Evolutionary conservation across 2,329 filamentous ascomycete species (phyloP).

Genomic region (Coniochaeta sp.): DNA sequence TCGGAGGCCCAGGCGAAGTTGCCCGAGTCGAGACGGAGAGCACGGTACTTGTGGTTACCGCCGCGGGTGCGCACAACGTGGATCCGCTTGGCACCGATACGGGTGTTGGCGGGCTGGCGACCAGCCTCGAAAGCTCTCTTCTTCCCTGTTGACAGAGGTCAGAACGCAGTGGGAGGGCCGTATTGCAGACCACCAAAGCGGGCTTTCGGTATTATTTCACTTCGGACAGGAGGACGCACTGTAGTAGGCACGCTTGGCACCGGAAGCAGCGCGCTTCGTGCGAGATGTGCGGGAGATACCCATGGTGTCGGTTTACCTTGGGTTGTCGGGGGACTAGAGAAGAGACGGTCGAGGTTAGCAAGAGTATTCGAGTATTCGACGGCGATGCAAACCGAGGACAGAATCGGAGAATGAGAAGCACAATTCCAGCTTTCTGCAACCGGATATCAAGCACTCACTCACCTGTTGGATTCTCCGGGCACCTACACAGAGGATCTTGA

Average conservation of each 20-base stretch:
- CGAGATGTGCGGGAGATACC: conserved; percentile 99
- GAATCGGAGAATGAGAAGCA: not conserved
- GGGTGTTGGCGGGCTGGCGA: conserved; percentile 98
- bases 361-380: not conserved
- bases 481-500: conserved; percentile 3
- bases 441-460: not conserved
- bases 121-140: conserved; percentile 99
- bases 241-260: conserved; percentile 95
- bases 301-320: conserved; percentile 56
- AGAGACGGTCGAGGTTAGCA: not conserved
- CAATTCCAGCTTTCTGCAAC: not conserved
- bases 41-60: conserved; percentile 99
- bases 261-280: conserved; percentile 99
- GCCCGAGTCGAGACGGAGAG: conserved; percentile 93
- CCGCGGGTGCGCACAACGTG: conserved; percentile 39
- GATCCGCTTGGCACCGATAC: conserved; percentile 67
- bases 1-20: conserved; percentile 99
- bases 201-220: conserved; percentile 53
- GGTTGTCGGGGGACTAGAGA: not conserved
- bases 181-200: conserved; percentile 37
- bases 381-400: not conserved
- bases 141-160: conserved; percentile 74
- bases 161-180: conserved; percentile 53
- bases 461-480: conserved; percentile 1
- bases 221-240: conserved; percentile 56